These are phyloP conservation scores for Alternaria alternata DNA, from an alignment of 2,329 filamentous ascomycete species.

Conservation along the genomic window DNA sequence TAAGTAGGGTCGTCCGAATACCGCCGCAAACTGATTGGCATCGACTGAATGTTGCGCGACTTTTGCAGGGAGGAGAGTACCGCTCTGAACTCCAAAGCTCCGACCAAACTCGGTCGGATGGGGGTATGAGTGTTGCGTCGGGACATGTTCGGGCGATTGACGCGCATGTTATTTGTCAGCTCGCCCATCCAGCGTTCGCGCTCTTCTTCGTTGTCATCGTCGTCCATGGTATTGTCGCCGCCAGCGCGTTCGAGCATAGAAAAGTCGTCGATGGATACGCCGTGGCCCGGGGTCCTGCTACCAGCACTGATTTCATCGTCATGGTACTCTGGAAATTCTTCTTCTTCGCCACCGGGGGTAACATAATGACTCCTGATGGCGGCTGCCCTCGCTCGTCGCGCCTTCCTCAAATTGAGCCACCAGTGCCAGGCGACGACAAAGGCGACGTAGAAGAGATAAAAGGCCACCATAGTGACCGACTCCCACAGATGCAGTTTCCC, in stretches of 20 bases:
- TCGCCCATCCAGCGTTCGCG: slow-evolving; percentile 74
- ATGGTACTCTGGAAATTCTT: slow-evolving; percentile 62
- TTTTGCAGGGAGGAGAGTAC: slow-evolving; percentile 86
- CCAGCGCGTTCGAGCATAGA: slow-evolving; percentile 65
- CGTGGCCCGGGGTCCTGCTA: slow-evolving; percentile 52
- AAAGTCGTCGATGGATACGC: slow-evolving; percentile 69
- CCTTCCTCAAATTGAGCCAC: slow-evolving; percentile 72
- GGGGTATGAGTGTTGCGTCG: slow-evolving; percentile 79
- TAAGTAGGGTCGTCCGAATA: slow-evolving; percentile 71
- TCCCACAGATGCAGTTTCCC: slow-evolving; percentile 88
- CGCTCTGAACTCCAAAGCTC: slow-evolving; percentile 91
- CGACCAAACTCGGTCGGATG: slow-evolving; percentile 91
- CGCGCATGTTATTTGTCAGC: slow-evolving; percentile 90
- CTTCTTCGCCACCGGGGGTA: slow-evolving; percentile 65
- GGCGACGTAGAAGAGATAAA: slow-evolving; percentile 88
- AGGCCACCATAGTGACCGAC: slow-evolving; percentile 86
- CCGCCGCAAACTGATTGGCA: slow-evolving; percentile 72
- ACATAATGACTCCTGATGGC: slow-evolving; percentile 79
- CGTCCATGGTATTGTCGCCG: slow-evolving; percentile 67
- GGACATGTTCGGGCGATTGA: slow-evolving; percentile 73
- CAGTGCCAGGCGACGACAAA: slow-evolving; percentile 94
- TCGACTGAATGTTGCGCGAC: slow-evolving; percentile 77
- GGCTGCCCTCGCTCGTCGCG: slow-evolving; percentile 70
- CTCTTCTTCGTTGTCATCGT: slow-evolving; percentile 67
- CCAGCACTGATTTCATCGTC: slow-evolving; percentile 61